Evolutionary conservation across 176 grass and related monocot genomes (phyloP).

Genomic region (Puya raimondii): DNA sequence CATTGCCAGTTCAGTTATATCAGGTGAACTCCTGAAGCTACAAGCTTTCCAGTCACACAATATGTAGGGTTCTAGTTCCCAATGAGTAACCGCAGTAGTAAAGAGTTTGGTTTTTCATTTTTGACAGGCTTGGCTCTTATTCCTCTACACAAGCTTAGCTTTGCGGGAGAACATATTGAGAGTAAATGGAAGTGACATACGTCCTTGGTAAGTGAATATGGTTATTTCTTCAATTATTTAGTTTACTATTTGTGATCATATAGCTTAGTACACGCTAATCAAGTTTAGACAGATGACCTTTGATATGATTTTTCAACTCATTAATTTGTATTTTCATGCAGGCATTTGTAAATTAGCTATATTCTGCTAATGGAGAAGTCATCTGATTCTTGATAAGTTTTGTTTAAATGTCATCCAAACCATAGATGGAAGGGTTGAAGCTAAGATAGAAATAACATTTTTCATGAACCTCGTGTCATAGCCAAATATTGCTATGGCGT

Average conservation of each 20-base stretch:
- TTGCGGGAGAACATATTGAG: conserved; percentile 77
- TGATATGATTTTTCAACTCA: too few relatives aligned
- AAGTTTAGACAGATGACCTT: too few relatives aligned
- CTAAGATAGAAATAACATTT: background rate
- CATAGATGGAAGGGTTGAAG: background rate
- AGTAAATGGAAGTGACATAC: conserved; percentile 88
- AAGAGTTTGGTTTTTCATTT: conserved; percentile 15
- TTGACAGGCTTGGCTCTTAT: conserved; percentile 74
- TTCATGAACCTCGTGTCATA: too few relatives aligned
- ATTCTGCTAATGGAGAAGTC: background rate
- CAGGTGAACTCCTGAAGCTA: conserved; percentile 40
- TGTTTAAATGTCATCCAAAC: background rate
- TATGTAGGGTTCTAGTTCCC: too few relatives aligned
- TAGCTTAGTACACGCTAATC: background rate
- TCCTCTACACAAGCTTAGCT: conserved; percentile 78
- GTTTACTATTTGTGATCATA: background rate
- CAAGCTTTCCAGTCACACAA: too few relatives aligned
- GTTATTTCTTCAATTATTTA: background rate
- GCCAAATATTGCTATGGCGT: too few relatives aligned
- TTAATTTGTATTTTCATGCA: background rate
- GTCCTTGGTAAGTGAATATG: conserved; percentile 49
- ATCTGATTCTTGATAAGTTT: background rate
- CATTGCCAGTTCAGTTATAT: conserved; percentile 92
- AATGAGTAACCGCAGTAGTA: conserved; percentile 7
- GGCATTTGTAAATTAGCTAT: background rate